Conservation (phyloP, 768 basidiomycete species). For the Pleurotus citrinopileatus region DNA sequence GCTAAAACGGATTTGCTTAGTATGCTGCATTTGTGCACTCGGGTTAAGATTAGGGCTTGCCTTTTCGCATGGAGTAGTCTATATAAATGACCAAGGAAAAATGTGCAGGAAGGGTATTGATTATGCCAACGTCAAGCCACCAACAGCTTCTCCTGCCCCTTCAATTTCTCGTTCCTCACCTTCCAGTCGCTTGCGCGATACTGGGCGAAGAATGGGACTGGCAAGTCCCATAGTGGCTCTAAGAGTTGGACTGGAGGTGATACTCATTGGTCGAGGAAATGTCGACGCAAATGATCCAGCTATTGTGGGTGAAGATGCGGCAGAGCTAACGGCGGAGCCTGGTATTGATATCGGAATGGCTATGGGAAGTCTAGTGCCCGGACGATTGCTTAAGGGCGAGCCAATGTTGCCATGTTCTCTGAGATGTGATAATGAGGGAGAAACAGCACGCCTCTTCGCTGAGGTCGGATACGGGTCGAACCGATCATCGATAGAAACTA, state of each 20-base stretch:
- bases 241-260: constrained; percentile 73
- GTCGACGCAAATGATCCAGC: constrained; percentile 34
- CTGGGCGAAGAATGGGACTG: constrained; percentile 74
- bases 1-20: no score
- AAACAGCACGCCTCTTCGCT: constrained; percentile 80
- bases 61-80: no score
- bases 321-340: constrained; percentile 54
- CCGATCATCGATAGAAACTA: constrained; percentile 66
- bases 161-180: constrained; percentile 72
- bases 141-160: constrained; percentile 77
- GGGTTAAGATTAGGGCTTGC: no score
- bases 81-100: not conserved
- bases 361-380: constrained; percentile 49
- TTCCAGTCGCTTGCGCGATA: constrained; percentile 53
- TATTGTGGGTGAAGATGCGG: constrained; percentile 73
- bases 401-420: constrained; percentile 54
- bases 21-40: no score
- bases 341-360: constrained; percentile 66
- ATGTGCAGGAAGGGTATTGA: constrained; percentile 4
- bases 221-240: constrained; percentile 68
- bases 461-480: constrained; percentile 81
- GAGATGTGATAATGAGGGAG: constrained; percentile 70
- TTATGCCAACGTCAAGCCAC: constrained; percentile 52
- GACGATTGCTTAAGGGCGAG: constrained; percentile 44
- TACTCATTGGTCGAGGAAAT: constrained; percentile 47